phyloP scores from a whole-genome alignment of 2,329 filamentous ascomycete genomes.

The Canariomyces notabilis region DNA sequence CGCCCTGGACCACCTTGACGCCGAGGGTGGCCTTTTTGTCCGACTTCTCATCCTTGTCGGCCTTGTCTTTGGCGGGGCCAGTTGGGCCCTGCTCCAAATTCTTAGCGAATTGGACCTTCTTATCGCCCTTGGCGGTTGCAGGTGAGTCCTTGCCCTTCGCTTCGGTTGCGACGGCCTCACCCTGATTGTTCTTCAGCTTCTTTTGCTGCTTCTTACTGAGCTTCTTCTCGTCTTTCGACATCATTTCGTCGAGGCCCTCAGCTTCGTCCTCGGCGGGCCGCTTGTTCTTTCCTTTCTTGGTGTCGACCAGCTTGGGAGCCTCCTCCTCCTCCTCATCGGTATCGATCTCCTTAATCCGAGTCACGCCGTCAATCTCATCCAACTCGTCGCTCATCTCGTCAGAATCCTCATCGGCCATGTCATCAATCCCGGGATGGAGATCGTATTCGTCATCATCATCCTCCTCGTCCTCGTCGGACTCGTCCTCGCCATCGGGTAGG shows the following conservation, averaged over 20 bases:
- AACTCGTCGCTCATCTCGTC: slow-evolving; percentile 71
- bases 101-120: slow-evolving; percentile 99
- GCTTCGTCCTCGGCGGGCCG: slow-evolving; percentile 69
- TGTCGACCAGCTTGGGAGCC: slow-evolving; percentile 53
- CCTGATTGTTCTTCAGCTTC: slow-evolving; percentile 98
- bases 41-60: slow-evolving; percentile 33
- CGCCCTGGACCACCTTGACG: slow-evolving; percentile 77
- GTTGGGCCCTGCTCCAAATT: slow-evolving; percentile 97
- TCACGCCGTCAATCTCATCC: slow-evolving; percentile 68
- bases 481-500: slow-evolving; percentile 61
- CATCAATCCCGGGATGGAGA: slow-evolving; percentile 72
- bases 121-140: slow-evolving; percentile 55
- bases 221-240: slow-evolving; percentile 74
- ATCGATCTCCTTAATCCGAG: slow-evolving; percentile 75
- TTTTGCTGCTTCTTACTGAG: slow-evolving; percentile 95
- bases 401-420: slow-evolving; percentile 63
- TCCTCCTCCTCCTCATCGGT: slow-evolving; percentile 78
- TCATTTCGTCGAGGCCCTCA: slow-evolving; percentile 75
- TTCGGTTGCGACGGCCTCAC: slow-evolving; percentile 67
- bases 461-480: slow-evolving; percentile 57
- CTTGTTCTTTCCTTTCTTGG: slow-evolving; percentile 83
- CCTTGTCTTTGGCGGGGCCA: slow-evolving; percentile 49
- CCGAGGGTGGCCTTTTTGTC: slow-evolving; percentile 53
- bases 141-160: slow-evolving; percentile 47
- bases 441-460: slow-evolving; percentile 72